phyloP scores from a whole-genome alignment of 2,329 filamentous ascomycete genomes.

The Alternaria sp. region DNA sequence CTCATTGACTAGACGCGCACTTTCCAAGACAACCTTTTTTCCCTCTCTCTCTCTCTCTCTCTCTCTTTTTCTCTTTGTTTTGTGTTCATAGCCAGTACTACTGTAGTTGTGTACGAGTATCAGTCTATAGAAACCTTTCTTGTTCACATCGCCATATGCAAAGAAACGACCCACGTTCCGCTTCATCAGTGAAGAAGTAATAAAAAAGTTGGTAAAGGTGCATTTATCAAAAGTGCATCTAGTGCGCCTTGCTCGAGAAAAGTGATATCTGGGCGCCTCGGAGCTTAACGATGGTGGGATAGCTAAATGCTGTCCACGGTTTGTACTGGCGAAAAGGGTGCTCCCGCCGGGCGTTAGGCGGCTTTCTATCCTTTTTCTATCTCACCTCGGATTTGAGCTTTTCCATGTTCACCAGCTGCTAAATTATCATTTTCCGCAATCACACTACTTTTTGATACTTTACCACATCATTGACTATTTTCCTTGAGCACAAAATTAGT shows the following conservation, averaged over 20 bases:
- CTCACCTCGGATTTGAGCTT: no score
- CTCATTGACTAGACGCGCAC: constrained; percentile 69
- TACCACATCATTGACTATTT: no score
- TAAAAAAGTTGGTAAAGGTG: constrained; percentile 65
- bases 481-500: no score
- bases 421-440: no score
- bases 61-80: constrained; percentile 3
- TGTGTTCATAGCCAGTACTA: constrained; percentile 20
- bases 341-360: no score
- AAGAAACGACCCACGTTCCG: constrained; percentile 60
- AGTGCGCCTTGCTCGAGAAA: constrained; percentile 59
- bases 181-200: constrained; percentile 56
- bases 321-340: no score
- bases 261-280: constrained; percentile 30
- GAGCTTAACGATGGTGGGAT: constrained; percentile 2
- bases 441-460: no score
- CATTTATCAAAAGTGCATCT: constrained; percentile 62
- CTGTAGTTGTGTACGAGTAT: constrained; percentile 23
- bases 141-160: constrained; percentile 52
- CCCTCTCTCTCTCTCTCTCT: no score
- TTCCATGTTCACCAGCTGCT: no score
- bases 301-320: neutral
- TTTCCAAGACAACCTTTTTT: neutral
- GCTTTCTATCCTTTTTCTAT: no score
- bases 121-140: constrained; percentile 20